Percentiles rank a stretch among this genome's conserved stretches.
These are phyloP conservation scores for Fusarium verticillioides DNA, from an alignment of 2,329 filamentous ascomycete species.

Conservation along the genomic window DNA sequence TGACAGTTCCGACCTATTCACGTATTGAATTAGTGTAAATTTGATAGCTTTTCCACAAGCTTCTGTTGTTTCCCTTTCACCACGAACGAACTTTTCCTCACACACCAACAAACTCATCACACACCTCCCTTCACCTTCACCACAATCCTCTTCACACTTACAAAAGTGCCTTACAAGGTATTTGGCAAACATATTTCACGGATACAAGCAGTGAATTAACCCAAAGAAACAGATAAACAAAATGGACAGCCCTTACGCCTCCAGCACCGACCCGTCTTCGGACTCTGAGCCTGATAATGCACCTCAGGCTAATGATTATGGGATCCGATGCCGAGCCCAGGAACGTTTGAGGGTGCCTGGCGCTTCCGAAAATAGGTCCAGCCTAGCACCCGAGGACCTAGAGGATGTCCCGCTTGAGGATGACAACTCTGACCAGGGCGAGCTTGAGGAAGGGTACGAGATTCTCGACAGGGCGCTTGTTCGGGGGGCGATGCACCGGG, in stretches of 20 bases:
- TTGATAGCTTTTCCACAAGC: background rate
- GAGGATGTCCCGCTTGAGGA: background rate
- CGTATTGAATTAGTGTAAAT: background rate
- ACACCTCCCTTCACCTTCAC: background rate
- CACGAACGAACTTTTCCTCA: background rate
- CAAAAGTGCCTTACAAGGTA: background rate
- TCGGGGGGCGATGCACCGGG: background rate
- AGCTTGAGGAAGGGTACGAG: background rate
- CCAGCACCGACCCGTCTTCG: background rate
- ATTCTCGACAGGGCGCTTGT: background rate
- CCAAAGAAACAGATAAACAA: background rate
- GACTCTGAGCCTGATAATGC: background rate
- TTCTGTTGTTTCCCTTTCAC: background rate
- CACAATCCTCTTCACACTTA: background rate
- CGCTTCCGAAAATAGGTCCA: background rate
- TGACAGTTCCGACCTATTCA: background rate
- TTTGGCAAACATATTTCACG: background rate
- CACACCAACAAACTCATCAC: background rate
- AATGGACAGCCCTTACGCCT: background rate
- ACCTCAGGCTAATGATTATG: background rate
- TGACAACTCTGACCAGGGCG: background rate
- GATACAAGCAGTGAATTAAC: background rate
- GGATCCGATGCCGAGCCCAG: background rate
- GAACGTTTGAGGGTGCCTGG: background rate
- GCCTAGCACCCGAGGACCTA: background rate